phyloP scores from a whole-genome alignment of 345 rosid genomes.

The Salix suchowensis region DNA sequence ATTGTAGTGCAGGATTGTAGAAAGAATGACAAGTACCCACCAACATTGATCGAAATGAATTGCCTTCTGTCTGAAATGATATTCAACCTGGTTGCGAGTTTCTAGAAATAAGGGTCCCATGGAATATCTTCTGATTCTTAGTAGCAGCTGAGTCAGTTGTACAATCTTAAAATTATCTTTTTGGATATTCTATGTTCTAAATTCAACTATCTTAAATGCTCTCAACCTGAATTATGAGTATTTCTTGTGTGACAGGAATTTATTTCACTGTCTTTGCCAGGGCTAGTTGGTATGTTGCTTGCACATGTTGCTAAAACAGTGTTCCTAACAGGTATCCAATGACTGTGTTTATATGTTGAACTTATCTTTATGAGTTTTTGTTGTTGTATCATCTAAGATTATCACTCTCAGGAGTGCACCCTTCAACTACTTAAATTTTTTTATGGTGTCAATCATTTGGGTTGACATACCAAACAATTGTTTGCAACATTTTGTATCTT shows the following conservation, averaged over 20 bases:
- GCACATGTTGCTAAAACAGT: slow-evolving; percentile 61
- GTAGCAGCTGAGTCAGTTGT: not conserved
- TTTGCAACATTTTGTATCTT: slow-evolving; percentile 1
- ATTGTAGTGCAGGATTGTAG: not conserved
- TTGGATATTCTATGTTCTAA: not conserved
- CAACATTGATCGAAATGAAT: not conserved
- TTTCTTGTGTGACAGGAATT: slow-evolving; percentile 20
- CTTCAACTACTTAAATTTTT: not conserved
- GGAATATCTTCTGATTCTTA: not conserved
- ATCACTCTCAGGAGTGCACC: not conserved
- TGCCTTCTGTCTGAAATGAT: not conserved
- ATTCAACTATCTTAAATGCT: not conserved
- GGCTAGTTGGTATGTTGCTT: slow-evolving; percentile 70
- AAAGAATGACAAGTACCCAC: not conserved
- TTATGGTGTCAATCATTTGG: not conserved
- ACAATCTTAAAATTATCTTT: not conserved
- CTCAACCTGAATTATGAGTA: slow-evolving; percentile 1
- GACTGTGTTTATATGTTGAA: not conserved
- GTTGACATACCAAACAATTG: not conserved
- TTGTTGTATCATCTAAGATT: not conserved
- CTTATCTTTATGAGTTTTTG: not conserved
- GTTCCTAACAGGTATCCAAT: slow-evolving; percentile 60
- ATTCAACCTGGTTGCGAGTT: too few relatives aligned
- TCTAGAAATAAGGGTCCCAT: not conserved
- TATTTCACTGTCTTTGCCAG: slow-evolving; percentile 33